phyloP scores from a whole-genome alignment of 441 rosid genomes.

The Gossypium schwendimanii region DNA sequence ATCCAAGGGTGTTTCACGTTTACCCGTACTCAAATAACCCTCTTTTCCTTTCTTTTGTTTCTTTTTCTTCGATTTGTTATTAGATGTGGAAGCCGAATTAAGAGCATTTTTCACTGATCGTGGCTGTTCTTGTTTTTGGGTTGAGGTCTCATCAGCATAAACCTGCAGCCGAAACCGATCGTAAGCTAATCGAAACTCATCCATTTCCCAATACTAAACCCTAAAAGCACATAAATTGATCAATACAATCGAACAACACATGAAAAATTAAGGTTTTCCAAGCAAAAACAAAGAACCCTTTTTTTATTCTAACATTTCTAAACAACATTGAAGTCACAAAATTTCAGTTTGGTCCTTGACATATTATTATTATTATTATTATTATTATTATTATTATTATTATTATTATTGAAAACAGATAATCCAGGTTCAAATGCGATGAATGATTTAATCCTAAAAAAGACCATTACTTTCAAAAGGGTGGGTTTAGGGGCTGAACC shows the following conservation, averaged over 20 bases:
- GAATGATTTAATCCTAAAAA: not conserved
- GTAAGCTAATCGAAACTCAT: constrained; percentile 17
- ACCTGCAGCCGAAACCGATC: constrained; percentile 30
- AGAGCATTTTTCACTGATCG: constrained; percentile 11
- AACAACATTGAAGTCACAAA: not conserved
- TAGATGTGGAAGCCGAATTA: constrained; percentile 25
- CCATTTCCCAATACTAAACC: not conserved
- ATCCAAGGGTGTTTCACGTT: constrained; percentile 35
- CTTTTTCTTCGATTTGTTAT: constrained; percentile 63
- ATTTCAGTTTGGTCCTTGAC: not conserved
- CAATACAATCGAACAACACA: not conserved
- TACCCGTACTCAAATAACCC: constrained; percentile 26
- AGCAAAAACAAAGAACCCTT: not conserved
- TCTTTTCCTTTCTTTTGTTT: constrained; percentile 72
- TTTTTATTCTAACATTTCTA: not conserved
- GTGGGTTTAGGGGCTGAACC: constrained; percentile 28
- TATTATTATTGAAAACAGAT: not conserved
- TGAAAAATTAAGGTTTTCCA: not conserved
- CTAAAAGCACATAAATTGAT: not conserved
- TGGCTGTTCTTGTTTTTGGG: constrained; percentile 17
- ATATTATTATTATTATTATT: not conserved
- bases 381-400: not conserved
- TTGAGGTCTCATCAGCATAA: constrained; percentile 25
- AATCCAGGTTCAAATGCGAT: not conserved
- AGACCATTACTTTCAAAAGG: not conserved